Percentiles rank a stretch among this genome's conserved stretches.
These are phyloP conservation scores for Ceratocystis smalleyi DNA, from an alignment of 2,329 filamentous ascomycete genomes.

Conservation along the genomic window DNA sequence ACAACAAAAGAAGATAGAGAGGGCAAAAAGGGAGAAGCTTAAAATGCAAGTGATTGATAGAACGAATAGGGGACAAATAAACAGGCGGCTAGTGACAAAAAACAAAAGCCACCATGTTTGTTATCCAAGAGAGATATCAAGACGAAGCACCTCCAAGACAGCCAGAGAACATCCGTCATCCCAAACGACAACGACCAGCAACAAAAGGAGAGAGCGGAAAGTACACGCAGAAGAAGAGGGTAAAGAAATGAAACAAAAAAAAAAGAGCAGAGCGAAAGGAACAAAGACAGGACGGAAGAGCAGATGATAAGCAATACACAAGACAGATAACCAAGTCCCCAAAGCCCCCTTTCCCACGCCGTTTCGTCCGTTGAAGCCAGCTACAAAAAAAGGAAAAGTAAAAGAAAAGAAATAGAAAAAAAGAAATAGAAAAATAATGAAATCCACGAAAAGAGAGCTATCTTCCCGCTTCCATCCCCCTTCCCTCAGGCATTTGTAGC, in stretches of 20 bases:
- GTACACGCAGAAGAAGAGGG: neutral
- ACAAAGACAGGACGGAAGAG: neutral
- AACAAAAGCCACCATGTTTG: conserved; percentile 3
- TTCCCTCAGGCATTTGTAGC: neutral
- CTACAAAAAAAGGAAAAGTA: neutral
- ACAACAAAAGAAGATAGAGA: neutral
- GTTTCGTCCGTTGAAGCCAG: neutral
- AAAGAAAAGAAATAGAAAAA: neutral
- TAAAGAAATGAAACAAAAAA: neutral
- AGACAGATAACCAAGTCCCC: neutral
- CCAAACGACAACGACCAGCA: neutral
- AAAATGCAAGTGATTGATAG: neutral
- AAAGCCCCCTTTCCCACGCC: neutral
- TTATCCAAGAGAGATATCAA: conserved; percentile 6
- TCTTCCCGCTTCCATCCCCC: neutral
- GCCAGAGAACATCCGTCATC: neutral
- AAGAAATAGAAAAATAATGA: neutral
- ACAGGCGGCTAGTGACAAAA: neutral
- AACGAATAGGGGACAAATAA: neutral
- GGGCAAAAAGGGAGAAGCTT: neutral
- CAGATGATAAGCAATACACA: neutral
- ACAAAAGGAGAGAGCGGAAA: neutral
- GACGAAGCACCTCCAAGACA: conserved; percentile 5
- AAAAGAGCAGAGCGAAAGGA: neutral
- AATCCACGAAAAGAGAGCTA: conserved; percentile 6